phyloP scores from a whole-genome alignment of 306 rosid species.

The Sphenostylis stenocarpa region DNA sequence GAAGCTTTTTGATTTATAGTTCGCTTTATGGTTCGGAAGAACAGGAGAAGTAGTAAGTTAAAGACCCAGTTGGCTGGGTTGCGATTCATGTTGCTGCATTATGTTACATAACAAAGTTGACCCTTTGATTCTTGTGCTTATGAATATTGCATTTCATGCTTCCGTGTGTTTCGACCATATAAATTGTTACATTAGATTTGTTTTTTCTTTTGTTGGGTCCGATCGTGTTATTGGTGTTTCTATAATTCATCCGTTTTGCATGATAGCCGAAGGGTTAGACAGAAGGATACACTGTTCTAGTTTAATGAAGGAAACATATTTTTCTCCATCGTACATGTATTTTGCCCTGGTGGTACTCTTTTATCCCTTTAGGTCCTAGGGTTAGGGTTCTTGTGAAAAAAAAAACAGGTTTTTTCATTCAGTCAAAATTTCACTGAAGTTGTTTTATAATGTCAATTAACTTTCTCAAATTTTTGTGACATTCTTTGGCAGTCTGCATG shows the following conservation, averaged over 20 bases:
- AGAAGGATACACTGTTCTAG: neutral
- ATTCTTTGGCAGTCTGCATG: neutral
- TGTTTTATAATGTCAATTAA: neutral
- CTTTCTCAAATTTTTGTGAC: no score
- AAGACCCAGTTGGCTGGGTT: neutral
- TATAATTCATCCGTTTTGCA: neutral
- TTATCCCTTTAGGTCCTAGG: slow-evolving; percentile 38
- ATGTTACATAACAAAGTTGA: neutral
- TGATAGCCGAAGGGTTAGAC: neutral
- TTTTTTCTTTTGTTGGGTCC: no score
- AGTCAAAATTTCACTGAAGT: neutral
- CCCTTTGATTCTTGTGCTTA: neutral
- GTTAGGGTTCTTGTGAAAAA: slow-evolving; percentile 63
- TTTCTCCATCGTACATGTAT: neutral
- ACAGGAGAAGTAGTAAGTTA: slow-evolving; percentile 5
- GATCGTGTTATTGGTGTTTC: neutral
- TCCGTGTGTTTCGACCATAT: neutral
- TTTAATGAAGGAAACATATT: neutral
- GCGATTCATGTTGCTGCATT: slow-evolving; percentile 1
- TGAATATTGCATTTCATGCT: neutral
- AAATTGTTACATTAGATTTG: neutral
- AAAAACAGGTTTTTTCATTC: neutral
- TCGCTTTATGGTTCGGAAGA: neutral
- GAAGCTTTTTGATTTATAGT: slow-evolving; percentile 32
- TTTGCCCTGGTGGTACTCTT: neutral